Conservation (phyloP, 257 asterid species). For the Solanum arcanum region DNA sequence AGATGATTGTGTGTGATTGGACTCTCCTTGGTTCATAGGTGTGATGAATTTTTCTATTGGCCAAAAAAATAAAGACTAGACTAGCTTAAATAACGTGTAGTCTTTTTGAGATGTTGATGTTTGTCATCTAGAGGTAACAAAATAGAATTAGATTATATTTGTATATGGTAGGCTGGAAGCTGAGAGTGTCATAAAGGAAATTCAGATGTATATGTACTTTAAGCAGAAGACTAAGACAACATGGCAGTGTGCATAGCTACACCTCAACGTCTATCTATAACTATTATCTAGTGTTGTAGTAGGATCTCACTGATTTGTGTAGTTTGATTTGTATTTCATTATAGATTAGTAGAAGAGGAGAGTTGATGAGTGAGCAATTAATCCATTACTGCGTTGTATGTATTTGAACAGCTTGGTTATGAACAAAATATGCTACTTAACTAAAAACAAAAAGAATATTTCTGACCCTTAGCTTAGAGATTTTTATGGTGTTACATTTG, state of each 20-base stretch:
- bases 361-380: no score
- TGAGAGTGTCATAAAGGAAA: neutral
- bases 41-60: neutral
- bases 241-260: neutral
- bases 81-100: neutral
- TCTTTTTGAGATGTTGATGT: neutral
- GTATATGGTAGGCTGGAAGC: neutral
- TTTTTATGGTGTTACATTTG: no score
- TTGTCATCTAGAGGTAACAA: neutral
- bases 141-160: no score
- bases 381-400: no score
- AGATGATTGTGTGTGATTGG: neutral
- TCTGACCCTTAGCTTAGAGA: no score
- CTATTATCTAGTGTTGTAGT: neutral
- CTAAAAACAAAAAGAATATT: no score
- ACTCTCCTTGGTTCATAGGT: neutral
- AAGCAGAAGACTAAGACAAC: neutral
- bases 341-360: no score
- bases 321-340: no score
- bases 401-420: no score
- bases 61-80: no score
- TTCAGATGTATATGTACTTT: neutral
- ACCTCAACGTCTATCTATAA: neutral
- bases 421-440: no score
- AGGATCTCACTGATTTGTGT: neutral